Percentiles rank a stretch among this genome's conserved stretches.
phyloP scores from a whole-genome alignment of 2,329 filamentous ascomycete genomes.

The Cladophialophora chaetospira region DNA sequence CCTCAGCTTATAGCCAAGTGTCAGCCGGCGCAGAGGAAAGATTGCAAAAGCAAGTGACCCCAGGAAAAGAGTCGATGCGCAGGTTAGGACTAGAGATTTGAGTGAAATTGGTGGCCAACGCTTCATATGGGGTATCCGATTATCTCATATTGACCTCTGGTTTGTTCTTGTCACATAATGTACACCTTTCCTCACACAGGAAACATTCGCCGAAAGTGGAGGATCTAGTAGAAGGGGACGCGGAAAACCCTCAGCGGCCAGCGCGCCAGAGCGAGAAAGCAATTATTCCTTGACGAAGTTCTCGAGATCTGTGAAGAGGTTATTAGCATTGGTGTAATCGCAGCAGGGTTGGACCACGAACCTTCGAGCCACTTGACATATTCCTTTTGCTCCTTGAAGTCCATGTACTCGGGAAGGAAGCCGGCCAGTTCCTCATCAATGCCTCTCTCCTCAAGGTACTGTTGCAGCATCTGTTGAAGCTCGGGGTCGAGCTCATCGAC shows the following conservation, averaged over 20 bases:
- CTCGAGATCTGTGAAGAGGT: slow-evolving; percentile 67
- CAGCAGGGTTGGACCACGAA: slow-evolving; percentile 41
- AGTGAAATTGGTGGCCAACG: not conserved
- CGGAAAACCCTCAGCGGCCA: not conserved
- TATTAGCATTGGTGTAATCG: slow-evolving; percentile 10
- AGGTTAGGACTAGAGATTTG: too few species aligned
- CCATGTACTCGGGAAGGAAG: slow-evolving; percentile 94
- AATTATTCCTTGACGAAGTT: slow-evolving; percentile 72
- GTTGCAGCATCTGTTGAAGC: slow-evolving; percentile 86
- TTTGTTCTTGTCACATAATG: slow-evolving; percentile 17
- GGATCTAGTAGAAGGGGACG: slow-evolving; percentile 16
- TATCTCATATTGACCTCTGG: slow-evolving; percentile 3
- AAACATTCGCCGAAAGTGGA: slow-evolving; percentile 19
- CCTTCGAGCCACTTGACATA: slow-evolving; percentile 85
- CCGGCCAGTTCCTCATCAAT: slow-evolving; percentile 82
- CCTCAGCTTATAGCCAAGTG: too few species aligned
- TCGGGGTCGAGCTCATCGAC: slow-evolving; percentile 96
- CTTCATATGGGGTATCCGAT: slow-evolving; percentile 13
- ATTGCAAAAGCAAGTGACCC: too few species aligned
- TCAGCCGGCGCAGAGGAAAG: too few species aligned
- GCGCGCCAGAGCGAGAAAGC: not conserved
- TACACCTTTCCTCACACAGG: slow-evolving; percentile 20
- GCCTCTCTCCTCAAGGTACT: slow-evolving; percentile 91
- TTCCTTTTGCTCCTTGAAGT: slow-evolving; percentile 98
- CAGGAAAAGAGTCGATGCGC: too few species aligned